phyloP scores from a whole-genome alignment of 1,284 basidiomycete genomes.

The Apiotrichum siamense region DNA sequence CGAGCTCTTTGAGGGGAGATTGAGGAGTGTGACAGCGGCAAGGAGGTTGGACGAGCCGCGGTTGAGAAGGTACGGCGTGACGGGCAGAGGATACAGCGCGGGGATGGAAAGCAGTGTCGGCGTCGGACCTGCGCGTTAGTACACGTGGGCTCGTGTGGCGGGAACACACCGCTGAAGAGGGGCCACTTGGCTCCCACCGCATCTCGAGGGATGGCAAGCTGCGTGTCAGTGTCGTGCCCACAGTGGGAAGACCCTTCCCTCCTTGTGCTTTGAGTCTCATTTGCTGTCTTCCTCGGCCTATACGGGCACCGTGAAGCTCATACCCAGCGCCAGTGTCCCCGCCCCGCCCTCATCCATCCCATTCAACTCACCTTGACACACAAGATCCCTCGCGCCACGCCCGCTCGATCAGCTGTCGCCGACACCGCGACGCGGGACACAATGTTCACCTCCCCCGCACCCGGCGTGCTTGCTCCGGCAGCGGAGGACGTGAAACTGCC shows the following conservation, averaged over 20 bases:
- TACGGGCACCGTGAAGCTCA: no score
- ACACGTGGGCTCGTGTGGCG: no score
- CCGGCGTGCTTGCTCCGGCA: neutral
- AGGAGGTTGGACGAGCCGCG: conserved; percentile 9
- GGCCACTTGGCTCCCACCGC: conserved; percentile 18
- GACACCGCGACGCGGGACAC: conserved; percentile 34
- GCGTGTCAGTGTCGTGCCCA: neutral
- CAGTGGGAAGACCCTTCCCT: no score
- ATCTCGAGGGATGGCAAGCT: neutral
- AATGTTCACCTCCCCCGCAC: conserved; percentile 6
- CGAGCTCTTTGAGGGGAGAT: conserved; percentile 15
- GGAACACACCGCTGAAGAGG: conserved; percentile 31
- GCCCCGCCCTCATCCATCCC: no score
- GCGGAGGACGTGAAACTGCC: no score
- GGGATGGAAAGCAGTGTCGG: conserved; percentile 29
- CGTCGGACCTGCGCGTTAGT: conserved; percentile 4
- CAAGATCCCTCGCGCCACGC: conserved; percentile 24
- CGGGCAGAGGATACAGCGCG: conserved; percentile 31
- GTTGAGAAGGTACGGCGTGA: conserved; percentile 8
- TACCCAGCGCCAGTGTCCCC: no score
- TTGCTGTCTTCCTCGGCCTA: no score
- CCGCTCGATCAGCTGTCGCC: conserved; percentile 23
- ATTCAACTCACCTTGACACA: conserved; percentile 39
- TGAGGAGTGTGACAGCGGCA: conserved; percentile 24
- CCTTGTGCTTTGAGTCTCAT: no score